A percentile compares a stretch with the other conserved stretches of the same genome.
phyloP scores from a whole-genome alignment of 106 monocot species.

The Apostasia shenzhenica region DNA sequence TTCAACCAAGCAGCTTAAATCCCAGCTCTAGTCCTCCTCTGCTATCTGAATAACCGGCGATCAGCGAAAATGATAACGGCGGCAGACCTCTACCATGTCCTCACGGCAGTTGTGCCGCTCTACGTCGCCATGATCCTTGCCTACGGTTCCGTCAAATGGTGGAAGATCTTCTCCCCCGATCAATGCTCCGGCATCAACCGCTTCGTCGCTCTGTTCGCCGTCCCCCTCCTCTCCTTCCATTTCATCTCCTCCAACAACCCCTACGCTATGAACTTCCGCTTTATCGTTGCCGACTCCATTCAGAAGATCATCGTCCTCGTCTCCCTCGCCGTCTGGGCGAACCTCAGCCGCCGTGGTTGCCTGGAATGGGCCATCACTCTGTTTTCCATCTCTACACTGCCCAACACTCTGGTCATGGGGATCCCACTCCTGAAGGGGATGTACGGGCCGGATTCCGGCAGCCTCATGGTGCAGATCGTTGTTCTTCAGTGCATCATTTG shows the following conservation, averaged over 20 bases:
- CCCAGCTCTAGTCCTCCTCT: not conserved
- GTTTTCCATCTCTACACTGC: constrained; percentile 23
- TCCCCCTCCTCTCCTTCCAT: constrained; percentile 68
- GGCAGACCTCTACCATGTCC: constrained; percentile 40
- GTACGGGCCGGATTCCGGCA: constrained; percentile 34
- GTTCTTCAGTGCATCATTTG: constrained; percentile 24
- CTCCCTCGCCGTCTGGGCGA: constrained; percentile 23
- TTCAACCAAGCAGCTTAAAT: constrained; percentile 4
- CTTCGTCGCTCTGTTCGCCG: constrained; percentile 68
- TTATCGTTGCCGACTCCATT: constrained; percentile 63
- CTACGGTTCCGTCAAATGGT: constrained; percentile 52
- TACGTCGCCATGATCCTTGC: constrained; percentile 57
- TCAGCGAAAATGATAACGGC: constrained; percentile 28
- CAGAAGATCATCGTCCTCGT: constrained; percentile 54
- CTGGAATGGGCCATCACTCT: constrained; percentile 40
- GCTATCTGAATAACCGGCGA: too few species aligned
- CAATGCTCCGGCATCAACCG: constrained; percentile 65
- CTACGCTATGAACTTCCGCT: constrained; percentile 57
- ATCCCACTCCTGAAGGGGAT: constrained; percentile 52
- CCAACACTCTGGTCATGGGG: constrained; percentile 25
- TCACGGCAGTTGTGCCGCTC: constrained; percentile 43
- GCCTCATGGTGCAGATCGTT: constrained; percentile 36
- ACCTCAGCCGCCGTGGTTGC: constrained; percentile 19
- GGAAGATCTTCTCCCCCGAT: constrained; percentile 44
- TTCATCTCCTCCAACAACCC: constrained; percentile 70